Conservation (phyloP, 75 land plant species). For the Selaginella moellendorffii region DNA sequence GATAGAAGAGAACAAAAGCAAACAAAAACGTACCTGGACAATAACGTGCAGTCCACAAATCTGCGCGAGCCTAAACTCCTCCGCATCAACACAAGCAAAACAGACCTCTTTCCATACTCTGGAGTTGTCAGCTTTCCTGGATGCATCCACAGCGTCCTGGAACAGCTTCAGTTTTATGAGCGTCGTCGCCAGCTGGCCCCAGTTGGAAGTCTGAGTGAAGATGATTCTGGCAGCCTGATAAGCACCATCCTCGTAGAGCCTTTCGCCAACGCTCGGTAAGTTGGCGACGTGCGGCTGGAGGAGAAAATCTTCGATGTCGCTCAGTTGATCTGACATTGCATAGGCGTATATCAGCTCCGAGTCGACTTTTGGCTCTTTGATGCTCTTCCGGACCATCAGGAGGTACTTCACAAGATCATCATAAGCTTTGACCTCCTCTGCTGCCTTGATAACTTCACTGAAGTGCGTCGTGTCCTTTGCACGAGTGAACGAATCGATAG, state of each 20-base stretch:
- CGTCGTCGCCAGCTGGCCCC: not conserved
- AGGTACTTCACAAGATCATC: slow-evolving; percentile 2
- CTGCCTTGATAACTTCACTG: slow-evolving; percentile 6
- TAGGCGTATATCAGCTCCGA: slow-evolving; percentile 2
- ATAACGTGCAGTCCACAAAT: slow-evolving; percentile 1
- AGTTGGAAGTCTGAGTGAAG: not conserved
- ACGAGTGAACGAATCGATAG: slow-evolving; percentile 4
- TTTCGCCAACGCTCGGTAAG: slow-evolving; percentile 3
- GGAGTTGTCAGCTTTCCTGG: slow-evolving; percentile 4
- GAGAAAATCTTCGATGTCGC: not conserved
- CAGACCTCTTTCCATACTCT: slow-evolving; percentile 8
- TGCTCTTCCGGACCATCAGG: not conserved
- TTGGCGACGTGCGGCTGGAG: slow-evolving; percentile 2
- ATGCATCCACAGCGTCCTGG: slow-evolving; percentile 3
- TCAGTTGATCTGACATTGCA: not conserved
- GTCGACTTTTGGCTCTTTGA: slow-evolving; percentile 1
- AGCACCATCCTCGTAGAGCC: not conserved
- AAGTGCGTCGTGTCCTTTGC: slow-evolving; percentile 2
- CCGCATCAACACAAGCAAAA: slow-evolving; percentile 5
- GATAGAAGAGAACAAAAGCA: not conserved
- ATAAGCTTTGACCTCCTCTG: slow-evolving; percentile 5
- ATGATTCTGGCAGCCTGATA: slow-evolving; percentile 3
- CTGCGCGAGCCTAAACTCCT: slow-evolving; percentile 1
- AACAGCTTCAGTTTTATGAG: not conserved
- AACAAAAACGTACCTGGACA: slow-evolving; percentile 1